Evolutionary conservation across 805 yeast species (phyloP), one percentile per base, ranked within the genome.

Genomic region (Cyberlindnera amylophila): DNA sequence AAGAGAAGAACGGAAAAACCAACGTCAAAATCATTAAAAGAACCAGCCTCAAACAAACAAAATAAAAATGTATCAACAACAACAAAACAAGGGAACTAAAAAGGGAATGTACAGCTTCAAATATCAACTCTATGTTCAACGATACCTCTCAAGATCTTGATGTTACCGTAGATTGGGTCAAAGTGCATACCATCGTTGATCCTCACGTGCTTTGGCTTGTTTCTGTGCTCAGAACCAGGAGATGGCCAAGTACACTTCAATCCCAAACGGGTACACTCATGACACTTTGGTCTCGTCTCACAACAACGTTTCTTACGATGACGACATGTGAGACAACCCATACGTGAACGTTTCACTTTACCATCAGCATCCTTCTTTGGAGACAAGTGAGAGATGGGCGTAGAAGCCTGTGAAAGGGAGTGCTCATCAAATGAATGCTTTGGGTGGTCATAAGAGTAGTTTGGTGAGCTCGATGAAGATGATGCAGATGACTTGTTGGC

Each of bases 281-380:
- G 58, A 54, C 95, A 86, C 19, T 59, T 60, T 4, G 95, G 95
- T 41, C 71, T 71, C 1, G 71, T 65, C 57, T 86, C 93, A 55
- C 86, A 83, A 51, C 95, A 86, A 42, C 89, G 71, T 58, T 84
- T 86, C 68, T 86, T 86, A 19, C 95, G 64, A 45, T 75, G 77
- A 34, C 93, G 73, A 52, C 95, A 86, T 1, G 95, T 83, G 33
- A 82, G 65, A 58, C 95, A 86, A 0, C 95, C 95, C 70, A 72
- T 69, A 54, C 86, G 69, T 14, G 84, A 78, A 43, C 87, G 65
- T 52, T 68, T 65, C 18, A 47, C 54, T 39, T 42, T 54, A 13
- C 34, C 38, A 17, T 31, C 24, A 12, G 36, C 36, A 18, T 32
- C 31, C 15, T 37, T 26, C 14, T 30, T 34, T n/a, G 37, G 34